Evolutionary conservation across 768 basidiomycete genomes (phyloP), one percentile per base, ranked within the genome.

Genomic region (Gyrodon lividus): DNA sequence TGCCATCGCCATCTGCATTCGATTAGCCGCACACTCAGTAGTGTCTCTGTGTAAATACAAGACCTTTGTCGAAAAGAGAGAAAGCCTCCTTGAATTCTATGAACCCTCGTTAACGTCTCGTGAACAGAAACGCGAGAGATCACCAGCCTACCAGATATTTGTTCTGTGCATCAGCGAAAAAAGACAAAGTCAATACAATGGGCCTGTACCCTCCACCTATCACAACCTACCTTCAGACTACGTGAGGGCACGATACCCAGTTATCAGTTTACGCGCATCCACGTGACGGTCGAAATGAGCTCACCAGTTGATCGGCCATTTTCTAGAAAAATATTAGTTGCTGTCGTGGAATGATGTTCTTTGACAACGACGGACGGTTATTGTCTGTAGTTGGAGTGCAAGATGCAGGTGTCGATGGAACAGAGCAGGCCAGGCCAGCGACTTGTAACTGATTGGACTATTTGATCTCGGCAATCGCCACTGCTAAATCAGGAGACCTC

Each of bases 21-120:
- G 12, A 26, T 51, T 42, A 56, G 45, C 24, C 6, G 30, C 50
- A n/a, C 30, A 19, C 52, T n/a, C 49, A 24, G 2, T 5, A 40
- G 20, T 33, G 33, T 40, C 39, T 9, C 6, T 22, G n/a, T 28
- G 16, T 41, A 13, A 20, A 2, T 9, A 42, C 8, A 38, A 44
- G 23, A 92, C 93, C 90, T 72, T 93, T 95, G 77, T 97, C 93
- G 71, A 98, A 98, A 19, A 98, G 81, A 52, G 94, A 92, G 77
- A 98, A 98, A 44, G 95, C 95, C 78, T 98, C 96, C 81, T 96
- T 98, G 84, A 95, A 98, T 73, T 96, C 93, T 91, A 68, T 24
- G 40, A 42, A n/a, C 30, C 19, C n/a, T 23, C 39, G 35, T 53
- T 54, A 46, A 58, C 43, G 33, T 28, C 13, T 12, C 31, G 26